Percentiles rank a stretch among this genome's conserved stretches.
Evolutionary conservation across 768 basidiomycete genomes (phyloP).

Genomic region (Macrolepiota fuliginosa): DNA sequence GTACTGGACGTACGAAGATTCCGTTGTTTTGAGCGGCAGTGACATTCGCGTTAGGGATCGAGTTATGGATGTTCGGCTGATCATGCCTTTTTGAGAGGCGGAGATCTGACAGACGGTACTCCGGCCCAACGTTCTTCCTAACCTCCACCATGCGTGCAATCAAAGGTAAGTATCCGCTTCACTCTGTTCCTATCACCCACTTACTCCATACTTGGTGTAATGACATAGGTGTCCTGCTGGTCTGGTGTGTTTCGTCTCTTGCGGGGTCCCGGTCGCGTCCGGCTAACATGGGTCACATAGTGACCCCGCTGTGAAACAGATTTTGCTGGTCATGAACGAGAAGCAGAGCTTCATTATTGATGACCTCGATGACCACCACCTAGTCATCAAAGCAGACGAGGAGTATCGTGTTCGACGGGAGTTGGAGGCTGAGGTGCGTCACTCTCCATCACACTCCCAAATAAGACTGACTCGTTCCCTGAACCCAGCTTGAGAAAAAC

Average conservation of each 20-base stretch:
- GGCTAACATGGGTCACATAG: slow-evolving; percentile 32
- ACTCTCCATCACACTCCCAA: background rate
- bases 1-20: slow-evolving; percentile 3
- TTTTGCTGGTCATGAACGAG: slow-evolving; percentile 80
- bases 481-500: slow-evolving; percentile 60
- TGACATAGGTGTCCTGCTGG: slow-evolving; percentile 59
- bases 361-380: slow-evolving; percentile 80
- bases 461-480: slow-evolving; percentile 4
- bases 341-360: slow-evolving; percentile 80
- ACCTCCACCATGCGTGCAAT: slow-evolving; percentile 54
- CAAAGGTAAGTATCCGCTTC: slow-evolving; percentile 42
- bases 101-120: background rate
- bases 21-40: background rate
- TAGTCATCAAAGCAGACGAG: slow-evolving; percentile 81
- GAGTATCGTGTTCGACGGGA: slow-evolving; percentile 71
- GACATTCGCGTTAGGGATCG: slow-evolving; percentile 8
- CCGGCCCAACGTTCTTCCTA: background rate
- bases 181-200: background rate
- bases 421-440: slow-evolving; percentile 71
- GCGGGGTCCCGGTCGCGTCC: background rate
- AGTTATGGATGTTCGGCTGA: slow-evolving; percentile 13
- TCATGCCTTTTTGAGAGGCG: slow-evolving; percentile 3
- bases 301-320: slow-evolving; percentile 89
- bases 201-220: background rate
- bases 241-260: slow-evolving; percentile 44